Evolutionary conservation across 2,329 filamentous ascomycete genomes (phyloP).

Genomic region (Bipolaris gigantea): DNA sequence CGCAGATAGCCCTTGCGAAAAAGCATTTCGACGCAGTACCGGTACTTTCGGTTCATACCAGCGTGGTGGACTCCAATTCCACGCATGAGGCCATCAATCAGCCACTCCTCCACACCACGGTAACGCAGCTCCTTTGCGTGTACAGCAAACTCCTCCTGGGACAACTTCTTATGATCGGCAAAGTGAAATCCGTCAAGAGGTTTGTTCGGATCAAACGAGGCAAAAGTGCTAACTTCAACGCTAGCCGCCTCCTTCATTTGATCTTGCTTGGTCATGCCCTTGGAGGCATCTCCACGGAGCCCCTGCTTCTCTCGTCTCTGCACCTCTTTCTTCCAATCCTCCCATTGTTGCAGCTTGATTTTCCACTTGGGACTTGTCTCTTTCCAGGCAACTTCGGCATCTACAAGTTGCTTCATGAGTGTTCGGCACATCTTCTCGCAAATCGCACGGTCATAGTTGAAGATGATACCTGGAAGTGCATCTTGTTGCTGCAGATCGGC

Average conservation of each 20-base stretch:
- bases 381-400: constrained; percentile 61
- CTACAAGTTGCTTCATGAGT: constrained; percentile 57
- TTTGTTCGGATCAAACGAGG: constrained; percentile 67
- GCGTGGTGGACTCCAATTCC: constrained; percentile 79
- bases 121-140: constrained; percentile 57
- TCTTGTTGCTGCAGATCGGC: constrained; percentile 63
- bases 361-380: constrained; percentile 62
- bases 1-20: constrained; percentile 73
- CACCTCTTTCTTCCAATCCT: constrained; percentile 58
- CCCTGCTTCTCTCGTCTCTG: constrained; percentile 49
- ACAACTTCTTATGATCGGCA: constrained; percentile 63
- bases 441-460: constrained; percentile 70
- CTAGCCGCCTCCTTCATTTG: constrained; percentile 59
- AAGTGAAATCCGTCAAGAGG: constrained; percentile 68
- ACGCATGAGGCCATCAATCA: constrained; percentile 64
- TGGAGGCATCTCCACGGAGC: constrained; percentile 50
- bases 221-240: constrained; percentile 60
- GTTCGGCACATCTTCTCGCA: constrained; percentile 63
- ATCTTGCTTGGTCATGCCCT: constrained; percentile 59
- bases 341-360: constrained; percentile 59
- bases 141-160: constrained; percentile 60
- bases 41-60: constrained; percentile 76
- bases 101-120: constrained; percentile 53
- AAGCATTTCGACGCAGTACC: constrained; percentile 72
- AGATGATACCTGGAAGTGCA: constrained; percentile 72